Evolutionary conservation across 2,329 filamentous ascomycete species (phyloP).

Genomic region (Ustulina deusta): DNA sequence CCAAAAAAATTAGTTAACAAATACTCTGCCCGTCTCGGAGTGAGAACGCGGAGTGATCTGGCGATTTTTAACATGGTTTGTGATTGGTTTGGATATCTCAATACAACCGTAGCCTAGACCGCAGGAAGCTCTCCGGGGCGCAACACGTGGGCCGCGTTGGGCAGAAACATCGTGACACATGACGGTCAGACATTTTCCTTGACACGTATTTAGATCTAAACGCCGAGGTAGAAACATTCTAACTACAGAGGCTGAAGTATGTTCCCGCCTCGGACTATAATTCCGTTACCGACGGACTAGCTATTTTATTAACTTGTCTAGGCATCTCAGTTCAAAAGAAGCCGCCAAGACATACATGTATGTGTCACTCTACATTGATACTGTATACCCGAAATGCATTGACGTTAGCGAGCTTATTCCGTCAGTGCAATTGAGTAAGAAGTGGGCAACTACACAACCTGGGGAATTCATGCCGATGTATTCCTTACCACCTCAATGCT

Average conservation of each 20-base stretch:
- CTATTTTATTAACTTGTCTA: neutral
- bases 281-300: slow-evolving; percentile 22
- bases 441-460: neutral
- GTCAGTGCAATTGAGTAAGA: neutral
- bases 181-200: slow-evolving; percentile 3
- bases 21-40: neutral
- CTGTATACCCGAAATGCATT: neutral
- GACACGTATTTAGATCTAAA: slow-evolving; percentile 9
- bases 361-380: neutral
- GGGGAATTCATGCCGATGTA: neutral
- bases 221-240: neutral
- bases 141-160: slow-evolving; percentile 31
- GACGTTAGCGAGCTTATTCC: neutral
- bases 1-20: neutral
- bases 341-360: neutral
- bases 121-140: neutral
- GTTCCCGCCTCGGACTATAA: slow-evolving; percentile 10
- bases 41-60: neutral
- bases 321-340: neutral
- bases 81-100: slow-evolving; percentile 1
- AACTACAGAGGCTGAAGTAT: neutral
- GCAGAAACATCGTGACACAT: slow-evolving; percentile 33
- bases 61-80: neutral
- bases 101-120: slow-evolving; percentile 26
- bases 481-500: neutral